Percentiles rank a stretch among this genome's conserved stretches.
Evolutionary conservation across 2,329 filamentous ascomycete genomes (phyloP).

Genomic region (Exophiala spinifera): DNA sequence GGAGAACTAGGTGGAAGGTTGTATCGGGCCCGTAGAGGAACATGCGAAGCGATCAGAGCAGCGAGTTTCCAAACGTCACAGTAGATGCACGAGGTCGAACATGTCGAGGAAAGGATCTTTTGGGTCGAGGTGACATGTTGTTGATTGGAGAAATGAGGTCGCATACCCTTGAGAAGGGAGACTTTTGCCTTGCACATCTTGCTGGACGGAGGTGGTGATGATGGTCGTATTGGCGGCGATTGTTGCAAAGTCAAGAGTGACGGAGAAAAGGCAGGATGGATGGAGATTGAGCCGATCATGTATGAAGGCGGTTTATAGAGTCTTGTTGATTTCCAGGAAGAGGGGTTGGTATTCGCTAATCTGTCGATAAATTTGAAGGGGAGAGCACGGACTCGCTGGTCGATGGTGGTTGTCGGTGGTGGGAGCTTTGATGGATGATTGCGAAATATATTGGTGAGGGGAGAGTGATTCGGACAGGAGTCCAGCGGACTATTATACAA

Average conservation of each 20-base stretch:
- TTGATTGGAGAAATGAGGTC: conserved; percentile 18
- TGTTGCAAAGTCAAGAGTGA: neutral
- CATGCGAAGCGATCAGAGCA: conserved; percentile 25
- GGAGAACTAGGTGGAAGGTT: conserved; percentile 18
- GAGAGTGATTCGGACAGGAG: neutral
- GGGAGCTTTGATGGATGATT: conserved; percentile 2
- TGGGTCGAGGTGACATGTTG: conserved; percentile 21
- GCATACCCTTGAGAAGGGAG: conserved; percentile 24
- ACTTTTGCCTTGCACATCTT: conserved; percentile 24
- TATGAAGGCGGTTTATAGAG: neutral
- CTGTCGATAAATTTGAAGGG: conserved; percentile 9
- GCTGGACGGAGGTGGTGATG: neutral
- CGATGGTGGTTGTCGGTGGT: neutral
- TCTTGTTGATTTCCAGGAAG: conserved; percentile 2
- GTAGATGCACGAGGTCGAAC: conserved; percentile 25
- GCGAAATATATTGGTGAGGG: neutral
- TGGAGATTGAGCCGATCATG: conserved; percentile 5
- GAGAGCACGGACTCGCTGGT: conserved; percentile 4
- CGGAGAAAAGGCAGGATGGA: neutral
- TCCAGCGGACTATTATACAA: neutral
- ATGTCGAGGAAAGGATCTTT: conserved; percentile 22
- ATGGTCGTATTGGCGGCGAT: no score
- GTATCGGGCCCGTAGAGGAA: conserved; percentile 25
- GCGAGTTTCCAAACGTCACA: conserved; percentile 31
- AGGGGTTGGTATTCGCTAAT: conserved; percentile 10